These are phyloP conservation scores for Onygenales sp. DNA, from an alignment of 2,329 filamentous ascomycete species.

Conservation along the genomic window DNA sequence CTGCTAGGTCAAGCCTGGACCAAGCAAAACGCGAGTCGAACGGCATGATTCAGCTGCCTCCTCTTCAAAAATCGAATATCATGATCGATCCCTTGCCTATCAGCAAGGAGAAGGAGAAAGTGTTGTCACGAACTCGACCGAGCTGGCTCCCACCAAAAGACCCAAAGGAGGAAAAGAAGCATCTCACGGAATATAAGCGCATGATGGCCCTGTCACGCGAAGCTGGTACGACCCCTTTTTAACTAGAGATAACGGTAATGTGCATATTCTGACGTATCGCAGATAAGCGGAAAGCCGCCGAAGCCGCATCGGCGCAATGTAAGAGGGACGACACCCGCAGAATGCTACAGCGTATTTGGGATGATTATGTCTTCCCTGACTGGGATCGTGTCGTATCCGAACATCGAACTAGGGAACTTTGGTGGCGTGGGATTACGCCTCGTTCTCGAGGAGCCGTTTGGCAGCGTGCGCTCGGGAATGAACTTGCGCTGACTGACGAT, in stretches of 20 bases:
- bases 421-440: slow-evolving; percentile 55
- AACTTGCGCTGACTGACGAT: slow-evolving; percentile 45
- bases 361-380: slow-evolving; percentile 50
- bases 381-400: slow-evolving; percentile 48
- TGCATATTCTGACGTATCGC: slow-evolving; percentile 10
- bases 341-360: slow-evolving; percentile 51
- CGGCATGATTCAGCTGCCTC: slow-evolving; percentile 44
- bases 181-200: slow-evolving; percentile 62
- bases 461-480: slow-evolving; percentile 52
- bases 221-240: slow-evolving; percentile 34
- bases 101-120: slow-evolving; percentile 57
- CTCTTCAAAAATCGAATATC: slow-evolving; percentile 52
- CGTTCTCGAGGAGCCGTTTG: slow-evolving; percentile 49
- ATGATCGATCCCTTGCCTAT: slow-evolving; percentile 58
- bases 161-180: slow-evolving; percentile 80
- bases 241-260: neutral
- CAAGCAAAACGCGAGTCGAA: slow-evolving; percentile 25
- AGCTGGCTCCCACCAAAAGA: slow-evolving; percentile 61
- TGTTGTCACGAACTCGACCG: slow-evolving; percentile 56
- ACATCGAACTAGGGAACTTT: slow-evolving; percentile 49
- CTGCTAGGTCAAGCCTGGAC: slow-evolving; percentile 28
- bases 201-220: slow-evolving; percentile 57
- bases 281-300: slow-evolving; percentile 42
- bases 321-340: slow-evolving; percentile 44
- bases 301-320: slow-evolving; percentile 37